phyloP scores from a whole-genome alignment of 352 stramenopile genomes.

The Thalassiosira hispida region DNA sequence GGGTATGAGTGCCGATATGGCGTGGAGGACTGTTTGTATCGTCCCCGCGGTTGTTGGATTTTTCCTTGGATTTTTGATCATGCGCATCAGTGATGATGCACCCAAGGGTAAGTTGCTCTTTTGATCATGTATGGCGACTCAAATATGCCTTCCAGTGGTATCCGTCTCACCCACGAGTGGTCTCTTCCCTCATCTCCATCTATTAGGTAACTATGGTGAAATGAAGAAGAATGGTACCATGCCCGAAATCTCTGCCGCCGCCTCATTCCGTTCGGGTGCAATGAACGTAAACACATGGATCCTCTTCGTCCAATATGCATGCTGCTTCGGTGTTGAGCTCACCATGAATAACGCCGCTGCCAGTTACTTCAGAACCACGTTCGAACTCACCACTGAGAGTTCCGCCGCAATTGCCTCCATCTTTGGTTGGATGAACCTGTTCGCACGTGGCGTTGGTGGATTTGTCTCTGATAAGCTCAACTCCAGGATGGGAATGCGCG shows the following conservation, averaged over 20 bases:
- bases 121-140: no score
- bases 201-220: conserved; percentile 87
- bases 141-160: no score
- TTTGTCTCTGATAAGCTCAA: conserved; percentile 89
- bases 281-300: conserved; percentile 91
- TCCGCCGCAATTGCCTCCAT: conserved; percentile 90
- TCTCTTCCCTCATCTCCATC: no score
- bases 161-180: no score
- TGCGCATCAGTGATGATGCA: conserved; percentile 88
- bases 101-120: conserved; percentile 86
- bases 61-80: conserved; percentile 83
- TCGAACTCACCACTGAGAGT: conserved; percentile 81
- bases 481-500: conserved; percentile 88
- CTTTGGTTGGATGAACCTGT: conserved; percentile 95
- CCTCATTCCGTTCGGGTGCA: conserved; percentile 82
- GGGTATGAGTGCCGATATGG: conserved; percentile 80
- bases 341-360: conserved; percentile 95
- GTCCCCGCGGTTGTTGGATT: conserved; percentile 90
- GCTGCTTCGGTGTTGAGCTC: conserved; percentile 94
- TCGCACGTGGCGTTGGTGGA: conserved; percentile 89
- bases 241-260: conserved; percentile 74
- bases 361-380: conserved; percentile 92
- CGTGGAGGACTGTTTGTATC: conserved; percentile 91
- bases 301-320: conserved; percentile 92
- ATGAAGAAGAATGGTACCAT: conserved; percentile 87